A percentile compares a stretch with the other conserved stretches of the same genome.
These are phyloP conservation scores for Entoloma clypeatum DNA, from an alignment of 1,284 basidiomycete genomes.

Conservation along the genomic window DNA sequence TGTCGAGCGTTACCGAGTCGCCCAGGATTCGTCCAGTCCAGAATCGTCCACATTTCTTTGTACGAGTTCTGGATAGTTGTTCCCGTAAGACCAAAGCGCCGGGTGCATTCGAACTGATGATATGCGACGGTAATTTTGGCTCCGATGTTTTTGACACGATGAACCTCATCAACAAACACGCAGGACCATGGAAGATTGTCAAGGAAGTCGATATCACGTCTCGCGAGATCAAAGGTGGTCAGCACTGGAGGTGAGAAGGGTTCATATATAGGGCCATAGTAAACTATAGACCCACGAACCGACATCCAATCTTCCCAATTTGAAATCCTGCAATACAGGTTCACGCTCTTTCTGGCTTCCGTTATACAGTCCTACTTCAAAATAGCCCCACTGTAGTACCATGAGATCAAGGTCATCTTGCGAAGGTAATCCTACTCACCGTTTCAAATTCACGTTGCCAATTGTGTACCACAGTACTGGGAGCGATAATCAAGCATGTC, in stretches of 20 bases:
- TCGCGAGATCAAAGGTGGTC: constrained; percentile 68
- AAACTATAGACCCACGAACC: constrained; percentile 40
- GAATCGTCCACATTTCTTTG: constrained; percentile 77
- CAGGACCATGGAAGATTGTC: constrained; percentile 63
- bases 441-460: constrained; percentile 81
- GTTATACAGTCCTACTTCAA: constrained; percentile 70
- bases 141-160: constrained; percentile 72
- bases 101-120: constrained; percentile 55
- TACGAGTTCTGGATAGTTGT: constrained; percentile 86
- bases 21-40: constrained; percentile 79
- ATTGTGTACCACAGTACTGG: constrained; percentile 73
- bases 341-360: constrained; percentile 48
- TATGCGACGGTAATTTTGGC: constrained; percentile 63
- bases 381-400: constrained; percentile 65
- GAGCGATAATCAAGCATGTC: constrained; percentile 79
- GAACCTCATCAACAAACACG: constrained; percentile 81
- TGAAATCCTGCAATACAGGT: constrained; percentile 62
- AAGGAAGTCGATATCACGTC: constrained; percentile 61
- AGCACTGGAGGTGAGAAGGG: constrained; percentile 46
- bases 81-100: constrained; percentile 78
- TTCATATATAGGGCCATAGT: background rate
- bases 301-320: constrained; percentile 70
- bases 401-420: background rate
- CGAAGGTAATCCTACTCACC: constrained; percentile 20
- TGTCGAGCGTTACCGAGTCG: constrained; percentile 60